Base-by-base conservation (phyloP, 2,329 filamentous ascomycete species). In the Helotiales sp. region DNA sequence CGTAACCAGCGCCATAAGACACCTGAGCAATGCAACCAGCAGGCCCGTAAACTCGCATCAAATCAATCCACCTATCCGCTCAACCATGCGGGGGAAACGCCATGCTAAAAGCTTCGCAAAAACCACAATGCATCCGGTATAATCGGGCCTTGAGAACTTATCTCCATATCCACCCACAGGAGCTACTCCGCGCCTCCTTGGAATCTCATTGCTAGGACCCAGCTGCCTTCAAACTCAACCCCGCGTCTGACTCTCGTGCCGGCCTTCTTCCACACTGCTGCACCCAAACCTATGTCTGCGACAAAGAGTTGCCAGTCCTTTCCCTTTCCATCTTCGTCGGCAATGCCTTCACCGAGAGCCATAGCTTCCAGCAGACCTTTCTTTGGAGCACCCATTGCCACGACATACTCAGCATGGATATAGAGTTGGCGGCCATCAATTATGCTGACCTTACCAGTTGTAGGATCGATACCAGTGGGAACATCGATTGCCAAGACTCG, bases 401-500 rank as follows among this genome's bases (percentile, higher is more conserved):
- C 89, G 26, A 98, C 89, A 69, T 91, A 93, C 63, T 93, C 91
- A 0, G 93, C 90, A 68, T 91, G 89, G 59, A 97, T 87, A 71
- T 93, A 93, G 2, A 98, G 83, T 45, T 89, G 89, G 61, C 90
- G 87, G 2, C 92, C 93, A 75, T 97, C 93, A 49, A 87, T 86
- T 60, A 87, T 81, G 65, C 84, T 86, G 17, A 87, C 84, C 76
- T 86, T 86, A 74, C 93, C 93, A 45, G 89, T 90, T 0, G 89
- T 88, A 2, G 92, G 93, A 70, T 95, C 93, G 59, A 97, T 88
- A 5, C 96, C 96, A 0, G 92, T 95, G 0, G 96, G 96, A 6
- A 96, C 88, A 77, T 97, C 95, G n/a, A 99, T 87, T 0, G 93
- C 92, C 22, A 99, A 82, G 2, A 96, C 90, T 66, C 90, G 89